Percentiles rank a stretch among this genome's conserved stretches.
These are phyloP conservation scores for Cutaneotrichosporon dermatis DNA, from an alignment of 1,284 basidiomycete genomes.

Conservation along the genomic window DNA sequence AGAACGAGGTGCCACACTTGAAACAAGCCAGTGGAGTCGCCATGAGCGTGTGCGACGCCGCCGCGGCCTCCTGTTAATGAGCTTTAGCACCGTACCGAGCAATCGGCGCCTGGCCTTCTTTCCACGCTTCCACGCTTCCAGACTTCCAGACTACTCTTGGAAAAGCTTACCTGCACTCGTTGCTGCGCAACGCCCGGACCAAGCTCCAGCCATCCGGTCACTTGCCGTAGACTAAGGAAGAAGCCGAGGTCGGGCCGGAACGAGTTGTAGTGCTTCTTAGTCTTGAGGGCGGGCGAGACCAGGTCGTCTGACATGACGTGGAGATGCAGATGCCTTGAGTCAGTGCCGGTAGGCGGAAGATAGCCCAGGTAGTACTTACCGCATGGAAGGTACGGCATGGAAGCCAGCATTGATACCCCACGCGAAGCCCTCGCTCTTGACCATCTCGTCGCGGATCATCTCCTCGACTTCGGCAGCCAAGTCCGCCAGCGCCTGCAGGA, in stretches of 20 bases:
- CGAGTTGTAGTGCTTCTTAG: slow-evolving; percentile 91
- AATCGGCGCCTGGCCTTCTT: too few relatives aligned
- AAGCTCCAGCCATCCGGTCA: slow-evolving; percentile 62
- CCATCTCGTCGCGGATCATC: slow-evolving; percentile 77
- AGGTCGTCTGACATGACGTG: slow-evolving; percentile 85
- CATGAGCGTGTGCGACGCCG: slow-evolving; percentile 57
- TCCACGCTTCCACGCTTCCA: too few relatives aligned
- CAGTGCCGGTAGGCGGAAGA: too few relatives aligned
- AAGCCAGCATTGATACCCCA: slow-evolving; percentile 82
- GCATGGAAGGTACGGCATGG: slow-evolving; percentile 67
- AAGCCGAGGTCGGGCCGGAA: slow-evolving; percentile 84
- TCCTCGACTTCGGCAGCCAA: slow-evolving; percentile 57
- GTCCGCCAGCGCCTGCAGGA: slow-evolving; percentile 58
- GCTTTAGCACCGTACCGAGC: too few relatives aligned
- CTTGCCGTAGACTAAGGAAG: slow-evolving; percentile 72
- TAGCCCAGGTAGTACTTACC: slow-evolving; percentile 36
- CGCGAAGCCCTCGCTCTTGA: slow-evolving; percentile 65
- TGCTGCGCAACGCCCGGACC: slow-evolving; percentile 50
- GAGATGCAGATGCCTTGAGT: slow-evolving; percentile 60
- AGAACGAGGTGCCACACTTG: slow-evolving; percentile 58
- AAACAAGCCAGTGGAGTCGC: slow-evolving; percentile 66
- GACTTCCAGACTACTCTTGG: too few relatives aligned
- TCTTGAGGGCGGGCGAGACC: slow-evolving; percentile 68
- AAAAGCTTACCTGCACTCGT: not conserved
- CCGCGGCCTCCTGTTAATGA: slow-evolving; percentile 50